Percentiles rank a stretch among this genome's conserved stretches.
Conservation (phyloP, 169 alveolate genomes). For the Eimeria tenella region DNA sequence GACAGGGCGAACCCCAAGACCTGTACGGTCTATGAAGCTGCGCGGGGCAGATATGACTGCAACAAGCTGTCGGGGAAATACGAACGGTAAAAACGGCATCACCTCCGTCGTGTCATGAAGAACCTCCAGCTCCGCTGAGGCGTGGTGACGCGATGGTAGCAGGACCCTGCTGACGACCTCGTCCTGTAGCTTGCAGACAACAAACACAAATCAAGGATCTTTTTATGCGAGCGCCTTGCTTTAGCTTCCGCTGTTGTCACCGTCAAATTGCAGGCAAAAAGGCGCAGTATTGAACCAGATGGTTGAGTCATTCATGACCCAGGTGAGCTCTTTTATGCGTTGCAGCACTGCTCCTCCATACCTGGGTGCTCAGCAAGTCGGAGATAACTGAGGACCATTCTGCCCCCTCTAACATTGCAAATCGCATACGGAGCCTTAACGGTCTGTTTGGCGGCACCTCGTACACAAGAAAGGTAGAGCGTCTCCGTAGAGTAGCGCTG, state of each 20-base stretch:
- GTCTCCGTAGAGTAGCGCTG: conserved; percentile 69
- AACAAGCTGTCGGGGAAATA: conserved; percentile 79
- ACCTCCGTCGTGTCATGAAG: conserved; percentile 81
- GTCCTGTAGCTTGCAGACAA: conserved; percentile 39
- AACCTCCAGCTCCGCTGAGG: conserved; percentile 85
- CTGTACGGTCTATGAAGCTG: conserved; percentile 91
- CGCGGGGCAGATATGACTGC: conserved; percentile 87
- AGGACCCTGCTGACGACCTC: conserved; percentile 81
- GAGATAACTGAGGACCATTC: conserved; percentile 66
- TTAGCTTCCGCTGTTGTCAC: too few relatives aligned
- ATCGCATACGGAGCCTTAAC: conserved; percentile 56
- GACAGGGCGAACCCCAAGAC: conserved; percentile 86
- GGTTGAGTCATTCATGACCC: not conserved
- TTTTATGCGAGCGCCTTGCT: too few relatives aligned
- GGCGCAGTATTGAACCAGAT: not conserved
- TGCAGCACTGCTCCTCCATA: not conserved
- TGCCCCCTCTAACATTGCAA: conserved; percentile 72
- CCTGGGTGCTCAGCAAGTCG: conserved; percentile 73
- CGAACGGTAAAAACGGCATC: conserved; percentile 79
- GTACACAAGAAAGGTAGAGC: conserved; percentile 69
- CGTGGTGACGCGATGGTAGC: conserved; percentile 79
- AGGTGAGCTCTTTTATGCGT: too few relatives aligned
- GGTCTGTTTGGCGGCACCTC: conserved; percentile 72
- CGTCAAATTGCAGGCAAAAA: not conserved
- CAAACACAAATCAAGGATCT: too few relatives aligned